Percentiles rank a stretch among this genome's conserved stretches.
Conservation (phyloP, 176 grass and related monocot species). For the Oryza coarctata region DNA sequence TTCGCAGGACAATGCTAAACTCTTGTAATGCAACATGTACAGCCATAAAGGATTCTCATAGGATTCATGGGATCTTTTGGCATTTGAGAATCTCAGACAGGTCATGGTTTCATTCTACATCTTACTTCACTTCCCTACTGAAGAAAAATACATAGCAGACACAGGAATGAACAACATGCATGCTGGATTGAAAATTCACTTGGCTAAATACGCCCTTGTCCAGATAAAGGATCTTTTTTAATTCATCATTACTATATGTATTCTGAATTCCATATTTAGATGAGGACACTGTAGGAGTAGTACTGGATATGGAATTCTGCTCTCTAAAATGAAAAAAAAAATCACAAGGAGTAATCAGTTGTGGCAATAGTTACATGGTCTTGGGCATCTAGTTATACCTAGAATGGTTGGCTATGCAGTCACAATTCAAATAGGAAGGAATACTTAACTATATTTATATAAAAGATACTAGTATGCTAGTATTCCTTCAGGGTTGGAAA, state of each 20-base stretch:
- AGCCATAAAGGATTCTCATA: neutral
- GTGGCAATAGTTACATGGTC: neutral
- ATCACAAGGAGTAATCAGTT: neutral
- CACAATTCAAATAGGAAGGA: neutral
- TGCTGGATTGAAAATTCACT: neutral
- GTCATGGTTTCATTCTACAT: neutral
- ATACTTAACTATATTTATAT: neutral
- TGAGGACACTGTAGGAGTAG: neutral
- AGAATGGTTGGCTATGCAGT: neutral
- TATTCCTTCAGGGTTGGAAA: neutral
- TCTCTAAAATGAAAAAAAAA: neutral
- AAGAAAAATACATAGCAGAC: neutral
- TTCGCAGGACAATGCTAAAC: neutral
- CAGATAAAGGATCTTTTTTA: neutral
- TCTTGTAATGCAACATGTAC: neutral
- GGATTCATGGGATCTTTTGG: neutral
- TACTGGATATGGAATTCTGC: neutral
- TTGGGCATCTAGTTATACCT: neutral
- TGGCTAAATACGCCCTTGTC: too few species aligned
- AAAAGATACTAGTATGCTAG: neutral
- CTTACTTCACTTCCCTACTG: neutral
- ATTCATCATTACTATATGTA: neutral
- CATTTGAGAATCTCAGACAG: neutral
- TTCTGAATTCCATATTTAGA: neutral
- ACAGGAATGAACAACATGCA: neutral